A percentile compares a stretch with the other conserved stretches of the same genome.
Conservation (phyloP, 441 rosid genomes). For the Metrosideros polymorpha region DNA sequence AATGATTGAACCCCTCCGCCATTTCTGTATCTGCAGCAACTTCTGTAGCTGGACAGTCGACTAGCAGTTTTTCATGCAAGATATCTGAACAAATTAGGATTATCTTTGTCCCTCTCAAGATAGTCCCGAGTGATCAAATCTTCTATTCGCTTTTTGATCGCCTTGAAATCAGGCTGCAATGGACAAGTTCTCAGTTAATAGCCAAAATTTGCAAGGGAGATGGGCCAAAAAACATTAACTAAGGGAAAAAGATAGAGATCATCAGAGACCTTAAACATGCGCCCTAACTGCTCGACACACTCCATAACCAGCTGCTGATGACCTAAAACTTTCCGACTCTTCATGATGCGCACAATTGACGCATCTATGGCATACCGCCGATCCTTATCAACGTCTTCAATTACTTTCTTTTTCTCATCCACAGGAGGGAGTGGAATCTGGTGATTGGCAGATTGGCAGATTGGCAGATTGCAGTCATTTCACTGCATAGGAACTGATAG, state of each 20-base stretch:
- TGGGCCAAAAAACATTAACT: neutral
- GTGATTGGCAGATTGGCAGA: neutral
- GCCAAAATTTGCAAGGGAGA: neutral
- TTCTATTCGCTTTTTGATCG: conserved; percentile 92
- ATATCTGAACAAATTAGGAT: conserved; percentile 25
- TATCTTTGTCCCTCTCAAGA: conserved; percentile 30
- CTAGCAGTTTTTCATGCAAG: conserved; percentile 19
- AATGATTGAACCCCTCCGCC: neutral
- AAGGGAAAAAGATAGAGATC: neutral
- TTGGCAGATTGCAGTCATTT: neutral
- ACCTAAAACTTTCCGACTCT: conserved; percentile 76
- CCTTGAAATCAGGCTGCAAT: conserved; percentile 96
- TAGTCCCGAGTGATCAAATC: conserved; percentile 80
- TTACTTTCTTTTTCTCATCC: conserved; percentile 11
- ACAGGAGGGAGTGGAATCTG: conserved; percentile 33
- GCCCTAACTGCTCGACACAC: conserved; percentile 88
- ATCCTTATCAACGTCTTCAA: conserved; percentile 12
- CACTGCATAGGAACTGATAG: neutral
- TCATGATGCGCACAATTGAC: conserved; percentile 95
- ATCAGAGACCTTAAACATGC: conserved; percentile 78
- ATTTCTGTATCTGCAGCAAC: neutral
- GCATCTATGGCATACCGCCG: conserved; percentile 69
- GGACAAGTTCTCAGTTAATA: neutral
- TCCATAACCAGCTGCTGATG: conserved; percentile 77
- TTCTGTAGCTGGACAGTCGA: neutral